Conservation (phyloP, 2,329 filamentous ascomycete genomes). For the Alternaria gaisen region DNA sequence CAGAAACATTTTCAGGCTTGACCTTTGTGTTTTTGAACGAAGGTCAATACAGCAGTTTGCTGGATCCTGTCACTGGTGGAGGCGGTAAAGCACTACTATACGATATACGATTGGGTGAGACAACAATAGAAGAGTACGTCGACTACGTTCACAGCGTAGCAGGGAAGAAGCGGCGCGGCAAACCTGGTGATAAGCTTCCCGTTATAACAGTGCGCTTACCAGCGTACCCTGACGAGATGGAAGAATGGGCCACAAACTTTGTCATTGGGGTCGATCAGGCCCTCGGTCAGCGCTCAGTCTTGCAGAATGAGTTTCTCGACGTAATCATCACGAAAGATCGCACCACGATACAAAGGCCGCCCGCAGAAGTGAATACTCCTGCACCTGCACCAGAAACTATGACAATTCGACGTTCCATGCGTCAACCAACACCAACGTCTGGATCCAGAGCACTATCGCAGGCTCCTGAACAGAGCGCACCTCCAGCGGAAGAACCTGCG, state of each 20-base stretch:
- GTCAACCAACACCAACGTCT: constrained; percentile 27
- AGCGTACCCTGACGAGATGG: constrained; percentile 52
- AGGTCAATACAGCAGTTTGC: constrained; percentile 77
- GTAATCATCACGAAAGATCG: constrained; percentile 85
- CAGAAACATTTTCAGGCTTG: constrained; percentile 82
- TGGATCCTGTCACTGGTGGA: constrained; percentile 78
- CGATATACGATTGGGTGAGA: constrained; percentile 68
- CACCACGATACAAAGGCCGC: constrained; percentile 71
- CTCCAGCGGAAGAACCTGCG: constrained; percentile 28
- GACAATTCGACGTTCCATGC: constrained; percentile 23
- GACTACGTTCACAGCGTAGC: constrained; percentile 77
- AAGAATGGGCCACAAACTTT: constrained; percentile 75
- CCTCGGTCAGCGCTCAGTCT: constrained; percentile 82
- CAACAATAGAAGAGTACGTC: constrained; percentile 77
- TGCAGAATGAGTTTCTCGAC: constrained; percentile 91
- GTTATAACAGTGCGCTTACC: constrained; percentile 81
- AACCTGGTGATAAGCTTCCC: constrained; percentile 71
- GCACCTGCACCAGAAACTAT: constrained; percentile 25
- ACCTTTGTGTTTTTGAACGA: constrained; percentile 87
- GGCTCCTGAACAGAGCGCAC: constrained; percentile 24
- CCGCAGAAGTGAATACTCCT: constrained; percentile 56
- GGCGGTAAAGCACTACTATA: constrained; percentile 82
- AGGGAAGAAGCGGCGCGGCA: constrained; percentile 75
- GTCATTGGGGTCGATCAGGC: constrained; percentile 73
- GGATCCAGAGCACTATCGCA: constrained; percentile 29